Conservation (phyloP, 2,329 filamentous ascomycete species). For the Paecilomyces fulvus region DNA sequence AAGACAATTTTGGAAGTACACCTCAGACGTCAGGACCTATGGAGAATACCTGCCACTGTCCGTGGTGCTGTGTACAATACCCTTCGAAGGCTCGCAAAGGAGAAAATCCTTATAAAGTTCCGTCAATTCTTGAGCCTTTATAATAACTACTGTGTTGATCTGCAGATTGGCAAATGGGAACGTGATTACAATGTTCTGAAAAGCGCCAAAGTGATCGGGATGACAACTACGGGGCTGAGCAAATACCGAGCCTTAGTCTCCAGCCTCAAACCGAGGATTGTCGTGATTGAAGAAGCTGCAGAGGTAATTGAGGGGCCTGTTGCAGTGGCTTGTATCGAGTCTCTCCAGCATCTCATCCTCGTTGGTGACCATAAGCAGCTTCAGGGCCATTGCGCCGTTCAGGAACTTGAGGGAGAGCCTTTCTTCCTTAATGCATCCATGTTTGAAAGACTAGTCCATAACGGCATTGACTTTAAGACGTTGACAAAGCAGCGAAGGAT, state of each 20-base stretch:
- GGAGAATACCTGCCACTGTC: conserved; percentile 45
- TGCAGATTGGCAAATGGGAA: conserved; percentile 52
- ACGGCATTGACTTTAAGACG: conserved; percentile 54
- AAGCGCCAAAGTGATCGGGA: conserved; percentile 51
- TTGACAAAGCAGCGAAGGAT: conserved; percentile 64
- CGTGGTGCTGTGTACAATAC: conserved; percentile 60
- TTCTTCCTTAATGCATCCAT: conserved; percentile 65
- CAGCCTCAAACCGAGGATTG: conserved; percentile 55
- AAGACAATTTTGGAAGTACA: conserved; percentile 27
- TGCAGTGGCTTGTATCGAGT: conserved; percentile 51
- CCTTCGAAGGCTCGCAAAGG: conserved; percentile 50
- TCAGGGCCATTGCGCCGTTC: conserved; percentile 56
- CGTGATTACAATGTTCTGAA: conserved; percentile 53
- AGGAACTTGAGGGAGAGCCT: conserved; percentile 50
- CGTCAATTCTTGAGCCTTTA: conserved; percentile 44
- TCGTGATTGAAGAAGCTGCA: conserved; percentile 73
- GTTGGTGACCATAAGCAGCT: conserved; percentile 79
- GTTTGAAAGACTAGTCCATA: conserved; percentile 68
- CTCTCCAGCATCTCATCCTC: conserved; percentile 56
- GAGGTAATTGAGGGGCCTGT: conserved; percentile 58
- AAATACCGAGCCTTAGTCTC: conserved; percentile 68
- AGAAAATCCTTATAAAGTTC: conserved; percentile 39
- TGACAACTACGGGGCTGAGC: conserved; percentile 72
- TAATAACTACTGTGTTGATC: conserved; percentile 40
- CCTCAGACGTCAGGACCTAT: conserved; percentile 46